Evolutionary conservation across 495 filamentous ascomycete genomes (phyloP).

Genomic region (Penicillium coprophilum): DNA sequence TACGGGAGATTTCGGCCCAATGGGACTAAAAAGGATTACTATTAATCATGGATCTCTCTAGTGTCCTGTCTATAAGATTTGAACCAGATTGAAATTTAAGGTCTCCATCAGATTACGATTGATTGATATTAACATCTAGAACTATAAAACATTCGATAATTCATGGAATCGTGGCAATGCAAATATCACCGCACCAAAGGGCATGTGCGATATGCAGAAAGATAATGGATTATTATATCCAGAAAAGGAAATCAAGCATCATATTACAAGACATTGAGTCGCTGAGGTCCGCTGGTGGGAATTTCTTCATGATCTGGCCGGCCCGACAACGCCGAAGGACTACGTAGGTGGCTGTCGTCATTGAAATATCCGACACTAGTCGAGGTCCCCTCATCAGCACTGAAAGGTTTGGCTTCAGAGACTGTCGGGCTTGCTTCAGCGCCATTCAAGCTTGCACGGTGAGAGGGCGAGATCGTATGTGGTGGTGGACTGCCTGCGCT

Average conservation of each 20-base stretch:
- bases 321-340: conserved; percentile 20
- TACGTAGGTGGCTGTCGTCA: conserved; percentile 18
- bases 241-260: neutral
- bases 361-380: conserved; percentile 10
- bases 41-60: conserved; percentile 13
- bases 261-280: conserved; percentile 20
- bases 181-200: conserved; percentile 1
- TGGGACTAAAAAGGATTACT: conserved; percentile 12
- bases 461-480: conserved; percentile 34
- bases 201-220: conserved; percentile 13
- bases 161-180: conserved; percentile 23
- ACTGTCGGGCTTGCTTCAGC: conserved; percentile 38
- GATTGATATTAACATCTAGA: conserved; percentile 9
- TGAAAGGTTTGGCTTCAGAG: conserved; percentile 17
- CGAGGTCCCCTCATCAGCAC: conserved; percentile 19
- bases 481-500: conserved; percentile 60
- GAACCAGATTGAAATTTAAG: neutral
- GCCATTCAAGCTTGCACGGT: conserved; percentile 38
- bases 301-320: conserved; percentile 15
- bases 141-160: neutral
- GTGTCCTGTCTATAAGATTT: neutral
- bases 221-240: neutral
- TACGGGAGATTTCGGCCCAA: conserved; percentile 33
- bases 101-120: neutral
- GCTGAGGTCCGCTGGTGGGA: conserved; percentile 14